phyloP scores from a whole-genome alignment of 306 rosid species.

The Rubus idaeus region DNA sequence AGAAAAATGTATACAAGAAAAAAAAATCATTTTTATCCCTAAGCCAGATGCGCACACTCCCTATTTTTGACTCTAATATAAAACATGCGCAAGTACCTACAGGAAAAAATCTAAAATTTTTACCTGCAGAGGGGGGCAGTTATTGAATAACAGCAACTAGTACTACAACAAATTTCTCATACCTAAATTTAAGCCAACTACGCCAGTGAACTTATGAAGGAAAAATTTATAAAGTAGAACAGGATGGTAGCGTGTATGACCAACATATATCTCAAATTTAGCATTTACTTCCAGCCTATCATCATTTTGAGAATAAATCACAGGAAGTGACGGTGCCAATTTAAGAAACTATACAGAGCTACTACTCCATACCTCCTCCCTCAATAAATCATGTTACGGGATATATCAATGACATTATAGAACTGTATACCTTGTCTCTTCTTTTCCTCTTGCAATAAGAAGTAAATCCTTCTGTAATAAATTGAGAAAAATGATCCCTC shows the following conservation, averaged over 20 bases:
- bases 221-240: background rate
- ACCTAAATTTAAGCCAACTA: background rate
- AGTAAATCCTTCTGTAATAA: slow-evolving; percentile 88
- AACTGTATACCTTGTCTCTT: slow-evolving; percentile 78
- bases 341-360: background rate
- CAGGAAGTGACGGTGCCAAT: background rate
- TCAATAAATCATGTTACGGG: background rate
- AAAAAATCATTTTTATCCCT: background rate
- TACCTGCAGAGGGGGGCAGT: background rate
- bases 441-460: slow-evolving; percentile 98
- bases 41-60: background rate
- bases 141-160: background rate
- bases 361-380: background rate
- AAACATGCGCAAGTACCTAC: background rate
- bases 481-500: slow-evolving; percentile 90
- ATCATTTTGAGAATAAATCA: background rate
- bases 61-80: background rate
- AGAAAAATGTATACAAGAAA: too few relatives aligned
- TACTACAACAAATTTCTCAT: background rate
- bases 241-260: background rate
- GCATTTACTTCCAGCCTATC: background rate
- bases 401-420: slow-evolving; percentile 16
- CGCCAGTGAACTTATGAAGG: background rate
- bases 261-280: background rate
- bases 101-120: background rate